Conservation (phyloP, 768 basidiomycete species). For the Lepiota venenata region DNA sequence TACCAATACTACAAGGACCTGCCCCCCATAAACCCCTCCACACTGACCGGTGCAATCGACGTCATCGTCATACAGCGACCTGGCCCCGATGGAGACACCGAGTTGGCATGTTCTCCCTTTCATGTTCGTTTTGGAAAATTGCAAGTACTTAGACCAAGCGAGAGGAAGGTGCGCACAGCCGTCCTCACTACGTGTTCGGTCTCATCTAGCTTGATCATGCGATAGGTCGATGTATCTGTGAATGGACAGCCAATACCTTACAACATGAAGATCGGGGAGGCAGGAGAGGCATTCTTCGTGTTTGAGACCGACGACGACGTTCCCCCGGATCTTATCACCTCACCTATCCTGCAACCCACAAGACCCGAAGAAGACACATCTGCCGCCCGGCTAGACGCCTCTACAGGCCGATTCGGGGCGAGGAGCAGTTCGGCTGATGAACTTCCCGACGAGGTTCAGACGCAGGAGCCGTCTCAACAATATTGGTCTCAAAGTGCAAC, state of each 20-base stretch:
- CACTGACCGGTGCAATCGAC: constrained; percentile 97
- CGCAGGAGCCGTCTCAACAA: neutral
- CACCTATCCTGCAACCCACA: constrained; percentile 79
- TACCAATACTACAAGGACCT: constrained; percentile 89
- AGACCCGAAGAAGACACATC: constrained; percentile 33
- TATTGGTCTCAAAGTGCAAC: constrained; percentile 16
- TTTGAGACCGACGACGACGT: constrained; percentile 96
- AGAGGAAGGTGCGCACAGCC: constrained; percentile 69
- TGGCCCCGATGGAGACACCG: constrained; percentile 55
- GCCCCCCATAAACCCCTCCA: constrained; percentile 89
- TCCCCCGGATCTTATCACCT: constrained; percentile 90
- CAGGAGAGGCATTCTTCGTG: constrained; percentile 98
- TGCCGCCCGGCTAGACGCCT: constrained; percentile 19
- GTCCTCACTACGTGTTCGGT: neutral
- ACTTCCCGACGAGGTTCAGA: constrained; percentile 13
- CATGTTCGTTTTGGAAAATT: constrained; percentile 98
- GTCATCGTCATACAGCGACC: constrained; percentile 90
- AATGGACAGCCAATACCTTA: constrained; percentile 88
- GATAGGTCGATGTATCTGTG: constrained; percentile 82
- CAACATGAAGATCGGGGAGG: constrained; percentile 98
- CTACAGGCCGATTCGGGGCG: constrained; percentile 39
- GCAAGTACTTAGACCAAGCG: constrained; percentile 89
- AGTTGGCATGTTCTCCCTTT: constrained; percentile 90
- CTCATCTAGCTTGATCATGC: neutral
- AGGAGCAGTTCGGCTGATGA: constrained; percentile 1